These are phyloP conservation scores for Byssoonygena ceratinophila DNA, from an alignment of 2,329 filamentous ascomycete species.

Conservation along the genomic window DNA sequence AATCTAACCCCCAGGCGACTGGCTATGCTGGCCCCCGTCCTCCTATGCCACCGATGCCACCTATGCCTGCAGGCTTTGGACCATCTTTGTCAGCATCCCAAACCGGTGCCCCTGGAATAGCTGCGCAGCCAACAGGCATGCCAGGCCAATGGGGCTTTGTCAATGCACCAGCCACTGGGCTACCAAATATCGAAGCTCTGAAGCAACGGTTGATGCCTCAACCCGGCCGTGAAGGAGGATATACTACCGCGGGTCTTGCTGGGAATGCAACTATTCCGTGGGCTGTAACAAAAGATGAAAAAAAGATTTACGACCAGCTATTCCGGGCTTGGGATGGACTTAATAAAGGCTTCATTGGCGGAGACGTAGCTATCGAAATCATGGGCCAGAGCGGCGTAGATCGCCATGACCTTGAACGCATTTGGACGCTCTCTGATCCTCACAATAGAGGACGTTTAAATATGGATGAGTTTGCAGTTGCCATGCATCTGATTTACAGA, in stretches of 20 bases:
- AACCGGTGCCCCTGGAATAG: constrained; percentile 61
- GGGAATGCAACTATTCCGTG: constrained; percentile 95
- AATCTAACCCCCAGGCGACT: constrained; percentile 59
- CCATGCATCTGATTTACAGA: constrained; percentile 97
- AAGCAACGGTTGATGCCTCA: constrained; percentile 97
- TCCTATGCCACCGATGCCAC: constrained; percentile 67
- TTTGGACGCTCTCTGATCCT: constrained; percentile 91
- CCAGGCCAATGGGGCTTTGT: constrained; percentile 98
- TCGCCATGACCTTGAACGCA: constrained; percentile 75
- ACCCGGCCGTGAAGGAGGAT: constrained; percentile 74
- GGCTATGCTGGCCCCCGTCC: constrained; percentile 72
- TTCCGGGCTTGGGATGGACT: constrained; percentile 97
- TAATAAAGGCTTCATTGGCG: constrained; percentile 80
- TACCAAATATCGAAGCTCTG: constrained; percentile 88
- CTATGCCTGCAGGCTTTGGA: constrained; percentile 68
- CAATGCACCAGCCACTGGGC: constrained; percentile 75
- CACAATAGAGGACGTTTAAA: constrained; percentile 90
- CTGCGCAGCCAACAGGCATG: constrained; percentile 84
- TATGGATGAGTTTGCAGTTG: constrained; percentile 93
- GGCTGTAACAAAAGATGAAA: constrained; percentile 98
- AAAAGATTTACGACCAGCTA: constrained; percentile 87
- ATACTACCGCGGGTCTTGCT: constrained; percentile 74
- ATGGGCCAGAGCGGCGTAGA: constrained; percentile 92
- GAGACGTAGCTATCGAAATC: constrained; percentile 89
- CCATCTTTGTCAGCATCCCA: constrained; percentile 48